Evolutionary conservation across 1,284 basidiomycete species (phyloP).

Genomic region (Malassezia cuniculi): DNA sequence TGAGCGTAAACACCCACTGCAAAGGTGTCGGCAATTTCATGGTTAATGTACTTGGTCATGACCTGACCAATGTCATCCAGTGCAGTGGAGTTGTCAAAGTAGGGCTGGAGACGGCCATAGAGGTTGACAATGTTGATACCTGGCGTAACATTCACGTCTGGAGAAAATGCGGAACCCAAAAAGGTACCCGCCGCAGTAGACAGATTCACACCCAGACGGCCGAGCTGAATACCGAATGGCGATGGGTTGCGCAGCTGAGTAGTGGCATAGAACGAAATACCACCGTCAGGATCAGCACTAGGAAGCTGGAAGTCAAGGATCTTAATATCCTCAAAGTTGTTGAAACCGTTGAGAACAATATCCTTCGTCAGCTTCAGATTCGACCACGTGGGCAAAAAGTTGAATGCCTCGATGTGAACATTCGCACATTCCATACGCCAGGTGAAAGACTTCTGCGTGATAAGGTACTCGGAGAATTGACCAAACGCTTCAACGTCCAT

Average conservation of each 20-base stretch:
- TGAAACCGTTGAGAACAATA: constrained; percentile 51
- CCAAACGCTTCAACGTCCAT: constrained; percentile 36
- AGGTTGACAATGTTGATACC: constrained; percentile 57
- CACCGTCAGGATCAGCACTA: constrained; percentile 57
- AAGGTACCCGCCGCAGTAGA: constrained; percentile 54
- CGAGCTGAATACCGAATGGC: constrained; percentile 61
- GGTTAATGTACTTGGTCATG: constrained; percentile 64
- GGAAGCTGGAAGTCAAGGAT: constrained; percentile 61
- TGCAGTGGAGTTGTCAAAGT: constrained; percentile 49
- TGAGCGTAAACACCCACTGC: constrained; percentile 55
- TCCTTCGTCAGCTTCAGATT: constrained; percentile 30
- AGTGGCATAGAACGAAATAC: constrained; percentile 56
- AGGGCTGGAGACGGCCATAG: constrained; percentile 53
- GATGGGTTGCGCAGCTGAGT: constrained; percentile 58
- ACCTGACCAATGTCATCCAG: constrained; percentile 54
- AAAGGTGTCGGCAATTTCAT: constrained; percentile 53
- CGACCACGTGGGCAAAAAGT: constrained; percentile 33
- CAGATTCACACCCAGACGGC: constrained; percentile 57
- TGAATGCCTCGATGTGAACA: constrained; percentile 57
- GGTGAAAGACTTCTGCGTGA: constrained; percentile 58
- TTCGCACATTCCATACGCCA: constrained; percentile 56
- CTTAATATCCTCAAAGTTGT: constrained; percentile 55
- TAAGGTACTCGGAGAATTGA: constrained; percentile 49
- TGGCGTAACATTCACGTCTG: constrained; percentile 30
- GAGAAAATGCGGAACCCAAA: constrained; percentile 53